These are phyloP conservation scores for Thermothielavioides terrestris DNA, from an alignment of 495 filamentous ascomycete genomes.

Conservation along the genomic window DNA sequence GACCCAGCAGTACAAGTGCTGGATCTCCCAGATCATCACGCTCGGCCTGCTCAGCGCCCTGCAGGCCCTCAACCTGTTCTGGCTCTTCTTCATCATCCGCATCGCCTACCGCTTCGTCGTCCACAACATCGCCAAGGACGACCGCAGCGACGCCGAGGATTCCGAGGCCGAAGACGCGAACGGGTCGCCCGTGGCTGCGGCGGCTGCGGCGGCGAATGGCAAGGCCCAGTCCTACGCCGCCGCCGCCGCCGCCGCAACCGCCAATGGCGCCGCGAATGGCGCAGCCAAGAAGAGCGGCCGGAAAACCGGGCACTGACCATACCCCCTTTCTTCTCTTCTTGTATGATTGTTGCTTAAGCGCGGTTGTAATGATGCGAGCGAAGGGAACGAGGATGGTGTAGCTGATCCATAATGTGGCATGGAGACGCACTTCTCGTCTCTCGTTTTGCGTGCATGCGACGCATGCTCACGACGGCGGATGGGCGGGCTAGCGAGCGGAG, in stretches of 20 bases:
- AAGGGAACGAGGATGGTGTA: not conserved
- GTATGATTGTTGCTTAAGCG: not conserved
- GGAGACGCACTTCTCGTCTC: too few species aligned
- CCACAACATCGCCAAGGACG: slow-evolving; percentile 41
- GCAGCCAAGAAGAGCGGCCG: slow-evolving; percentile 4
- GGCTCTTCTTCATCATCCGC: slow-evolving; percentile 73
- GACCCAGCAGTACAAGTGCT: slow-evolving; percentile 74
- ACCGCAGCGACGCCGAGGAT: slow-evolving; percentile 46
- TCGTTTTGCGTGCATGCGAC: not conserved
- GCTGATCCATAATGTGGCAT: too few species aligned
- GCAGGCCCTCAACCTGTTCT: slow-evolving; percentile 79
- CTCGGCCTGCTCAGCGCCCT: slow-evolving; percentile 59
- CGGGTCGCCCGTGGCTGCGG: slow-evolving; percentile 1
- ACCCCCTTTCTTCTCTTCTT: not conserved
- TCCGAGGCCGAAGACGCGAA: slow-evolving; percentile 28
- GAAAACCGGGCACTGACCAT: too few species aligned
- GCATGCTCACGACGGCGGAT: too few species aligned
- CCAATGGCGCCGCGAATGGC: not conserved
- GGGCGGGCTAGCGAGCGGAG: not conserved
- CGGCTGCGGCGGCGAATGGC: slow-evolving; percentile 3
- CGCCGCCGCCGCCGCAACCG: not conserved
- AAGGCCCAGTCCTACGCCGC: not conserved
- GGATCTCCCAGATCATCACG: slow-evolving; percentile 65
- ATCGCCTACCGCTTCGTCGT: slow-evolving; percentile 54
- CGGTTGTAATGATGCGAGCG: not conserved